These are phyloP conservation scores for Achlya hypogyna DNA, from an alignment of 352 stramenopile species.

Conservation along the genomic window DNA sequence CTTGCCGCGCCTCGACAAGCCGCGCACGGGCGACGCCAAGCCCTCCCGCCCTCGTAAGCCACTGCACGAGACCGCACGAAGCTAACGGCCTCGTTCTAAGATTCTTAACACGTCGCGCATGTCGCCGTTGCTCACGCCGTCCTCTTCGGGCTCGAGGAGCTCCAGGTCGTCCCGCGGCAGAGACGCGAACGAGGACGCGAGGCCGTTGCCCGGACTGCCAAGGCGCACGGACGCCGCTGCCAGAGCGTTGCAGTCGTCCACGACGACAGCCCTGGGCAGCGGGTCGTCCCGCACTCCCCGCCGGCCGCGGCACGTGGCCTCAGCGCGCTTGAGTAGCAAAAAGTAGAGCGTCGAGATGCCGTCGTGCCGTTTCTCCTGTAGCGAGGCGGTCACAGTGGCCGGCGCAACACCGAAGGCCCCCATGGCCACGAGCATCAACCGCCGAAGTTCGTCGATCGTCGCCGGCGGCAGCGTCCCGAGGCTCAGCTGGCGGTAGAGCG, in stretches of 20 bases:
- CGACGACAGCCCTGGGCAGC: not conserved
- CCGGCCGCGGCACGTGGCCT: not conserved
- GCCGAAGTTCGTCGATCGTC: not conserved
- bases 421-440: slow-evolving; percentile 18
- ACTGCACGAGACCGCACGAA: too few species aligned
- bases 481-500: slow-evolving; percentile 13
- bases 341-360: slow-evolving; percentile 23
- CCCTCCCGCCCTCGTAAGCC: too few species aligned
- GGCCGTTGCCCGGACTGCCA: not conserved
- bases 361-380: slow-evolving; percentile 17
- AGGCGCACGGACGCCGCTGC: not conserved
- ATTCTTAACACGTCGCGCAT: slow-evolving; percentile 6
- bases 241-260: not conserved
- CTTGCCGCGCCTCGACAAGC: slow-evolving; percentile 6
- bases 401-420: slow-evolving; percentile 20
- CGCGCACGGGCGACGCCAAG: slow-evolving; percentile 2
- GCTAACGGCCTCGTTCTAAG: not conserved
- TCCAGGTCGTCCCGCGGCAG: not conserved
- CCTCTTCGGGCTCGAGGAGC: not conserved
- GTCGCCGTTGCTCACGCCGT: not conserved
- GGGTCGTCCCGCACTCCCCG: not conserved
- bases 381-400: not conserved
- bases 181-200: not conserved
- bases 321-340: slow-evolving; percentile 10
- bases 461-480: not conserved